A percentile compares a stretch with the other conserved stretches of the same genome.
Conservation (phyloP, 2,329 filamentous ascomycete genomes). For the Ascochyta viciae-villosae region DNA sequence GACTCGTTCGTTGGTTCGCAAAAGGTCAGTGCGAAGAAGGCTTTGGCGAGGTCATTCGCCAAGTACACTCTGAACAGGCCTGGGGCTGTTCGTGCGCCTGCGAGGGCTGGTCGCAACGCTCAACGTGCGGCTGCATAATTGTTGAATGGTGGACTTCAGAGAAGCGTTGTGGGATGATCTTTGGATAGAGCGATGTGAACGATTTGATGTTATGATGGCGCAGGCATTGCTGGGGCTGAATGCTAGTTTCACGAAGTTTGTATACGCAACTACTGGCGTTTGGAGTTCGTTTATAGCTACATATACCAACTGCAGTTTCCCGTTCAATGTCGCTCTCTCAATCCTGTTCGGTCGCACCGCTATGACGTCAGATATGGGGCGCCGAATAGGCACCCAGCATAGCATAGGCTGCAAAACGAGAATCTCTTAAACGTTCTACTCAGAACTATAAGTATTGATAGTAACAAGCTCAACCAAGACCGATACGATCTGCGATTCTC, state of each 20-base stretch:
- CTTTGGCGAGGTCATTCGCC: slow-evolving; percentile 89
- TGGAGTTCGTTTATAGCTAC: slow-evolving; percentile 1
- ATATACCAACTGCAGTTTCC: slow-evolving; percentile 7
- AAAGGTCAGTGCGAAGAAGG: slow-evolving; percentile 98
- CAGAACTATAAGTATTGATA: no score
- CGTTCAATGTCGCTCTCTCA: background rate
- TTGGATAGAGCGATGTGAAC: background rate
- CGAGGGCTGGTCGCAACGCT: slow-evolving; percentile 35
- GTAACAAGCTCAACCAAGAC: no score
- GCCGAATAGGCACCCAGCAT: background rate
- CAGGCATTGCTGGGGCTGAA: background rate
- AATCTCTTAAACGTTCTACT: background rate
- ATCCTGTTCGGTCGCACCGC: background rate
- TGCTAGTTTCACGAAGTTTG: background rate
- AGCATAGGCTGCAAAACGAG: background rate
- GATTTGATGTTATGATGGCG: background rate
- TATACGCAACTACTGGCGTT: background rate
- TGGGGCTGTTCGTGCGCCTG: slow-evolving; percentile 48
- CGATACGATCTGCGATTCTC: no score
- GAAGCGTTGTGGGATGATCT: background rate
- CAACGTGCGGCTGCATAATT: slow-evolving; percentile 39
- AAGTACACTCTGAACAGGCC: slow-evolving; percentile 73
- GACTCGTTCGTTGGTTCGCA: slow-evolving; percentile 96
- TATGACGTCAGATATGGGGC: background rate
- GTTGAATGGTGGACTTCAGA: background rate